Base-by-base conservation (phyloP, 768 basidiomycete genomes). In the Trametes coccinea region DNA sequence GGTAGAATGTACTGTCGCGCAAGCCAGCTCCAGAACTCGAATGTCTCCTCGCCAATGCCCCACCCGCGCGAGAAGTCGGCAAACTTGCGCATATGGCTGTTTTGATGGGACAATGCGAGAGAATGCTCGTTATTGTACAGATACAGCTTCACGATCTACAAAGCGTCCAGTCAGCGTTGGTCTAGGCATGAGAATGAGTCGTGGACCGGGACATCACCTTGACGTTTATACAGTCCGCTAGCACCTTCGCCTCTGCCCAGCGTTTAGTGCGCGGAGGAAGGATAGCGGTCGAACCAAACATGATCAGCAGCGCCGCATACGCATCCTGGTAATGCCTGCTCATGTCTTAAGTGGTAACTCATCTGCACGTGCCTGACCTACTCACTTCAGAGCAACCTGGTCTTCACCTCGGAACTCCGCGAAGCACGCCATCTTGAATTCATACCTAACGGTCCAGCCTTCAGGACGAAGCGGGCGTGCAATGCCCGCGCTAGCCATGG, bases 1-100 rank as follows among this genome's bases (percentile, higher is more conserved):
- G 22, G 22, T 22, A 22, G 22, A 22, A 22, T 22, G 22, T 68
- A 94, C 92, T 97, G 95, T 70, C 94, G 80, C 7, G 93, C 90
- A 57, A 95, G 80, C 96, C 95, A 99, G 66, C 91, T 92, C 96
- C 96, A 98, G 71, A 89, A 98, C 72, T 98, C 97, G 66, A 92
- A 98, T 0, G 93, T 97, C 69, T 95, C 92, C 68, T 95, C 93
- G 14, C 95, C 95, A 57, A 98, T 98, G 7, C 93, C 92, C 96
- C 97, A 98, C 0, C 89, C 88, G 17, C 90, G 78, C 5, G 91
- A 90, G 66, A 99, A 85, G 68, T 94, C 92, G 5, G 88, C 83
- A 66, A 97, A 96, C 62, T 85, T 85, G 37, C 87, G 85, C 62
- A 96, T 82, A 70, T 99, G 97, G 11, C 85, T 83, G 61, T 87